These are phyloP conservation scores for Phytophthora crassamura DNA, from an alignment of 352 stramenopile species.

Conservation along the genomic window DNA sequence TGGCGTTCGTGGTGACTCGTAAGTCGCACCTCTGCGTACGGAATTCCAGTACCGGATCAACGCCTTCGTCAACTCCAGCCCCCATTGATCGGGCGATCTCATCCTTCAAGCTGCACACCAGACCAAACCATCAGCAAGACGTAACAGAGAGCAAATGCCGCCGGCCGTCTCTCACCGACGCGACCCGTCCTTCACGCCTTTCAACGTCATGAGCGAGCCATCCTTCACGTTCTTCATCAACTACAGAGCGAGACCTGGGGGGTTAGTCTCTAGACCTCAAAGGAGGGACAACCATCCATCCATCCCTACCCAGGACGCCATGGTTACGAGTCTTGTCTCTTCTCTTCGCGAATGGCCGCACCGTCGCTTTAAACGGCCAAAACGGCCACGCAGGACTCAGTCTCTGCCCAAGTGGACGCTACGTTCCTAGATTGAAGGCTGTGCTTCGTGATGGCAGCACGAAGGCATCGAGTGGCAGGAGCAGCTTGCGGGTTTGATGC, in stretches of 20 bases:
- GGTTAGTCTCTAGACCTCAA: constrained; percentile 1
- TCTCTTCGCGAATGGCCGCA: constrained; percentile 22
- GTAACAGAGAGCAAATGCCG: background rate
- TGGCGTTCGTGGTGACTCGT: background rate
- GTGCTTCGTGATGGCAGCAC: too few relatives aligned
- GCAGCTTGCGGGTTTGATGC: constrained; percentile 20
- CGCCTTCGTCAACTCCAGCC: constrained; percentile 50
- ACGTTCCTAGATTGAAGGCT: constrained; percentile 21
- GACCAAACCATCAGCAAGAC: background rate
- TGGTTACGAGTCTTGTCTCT: constrained; percentile 5
- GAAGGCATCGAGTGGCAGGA: background rate
- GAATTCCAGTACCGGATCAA: constrained; percentile 73
- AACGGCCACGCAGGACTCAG: constrained; percentile 12
- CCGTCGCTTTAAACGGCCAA: constrained; percentile 24
- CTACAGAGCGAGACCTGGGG: constrained; percentile 19
- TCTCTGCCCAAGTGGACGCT: background rate
- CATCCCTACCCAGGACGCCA: constrained; percentile 51
- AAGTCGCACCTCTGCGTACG: constrained; percentile 58
- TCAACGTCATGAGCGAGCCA: constrained; percentile 53
- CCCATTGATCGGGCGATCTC: constrained; percentile 72
- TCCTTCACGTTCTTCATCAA: constrained; percentile 86
- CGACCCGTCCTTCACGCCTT: constrained; percentile 84
- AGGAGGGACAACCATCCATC: constrained; percentile 14
- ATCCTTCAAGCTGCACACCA: constrained; percentile 63
- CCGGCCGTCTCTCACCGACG: constrained; percentile 43